phyloP scores from a whole-genome alignment of 306 rosid species.

The Lithocarpus polystachyus region DNA sequence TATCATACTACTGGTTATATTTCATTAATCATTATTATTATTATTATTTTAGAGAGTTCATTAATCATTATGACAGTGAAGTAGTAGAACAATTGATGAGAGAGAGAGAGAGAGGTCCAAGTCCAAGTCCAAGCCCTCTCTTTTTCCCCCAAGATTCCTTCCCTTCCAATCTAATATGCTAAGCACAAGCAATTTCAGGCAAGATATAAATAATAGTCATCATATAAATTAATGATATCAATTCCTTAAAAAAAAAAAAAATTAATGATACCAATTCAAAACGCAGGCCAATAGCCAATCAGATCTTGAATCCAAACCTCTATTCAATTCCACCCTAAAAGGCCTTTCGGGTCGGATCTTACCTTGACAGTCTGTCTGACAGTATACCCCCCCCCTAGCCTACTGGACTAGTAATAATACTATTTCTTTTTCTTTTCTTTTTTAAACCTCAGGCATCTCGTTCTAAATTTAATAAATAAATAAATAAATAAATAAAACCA shows the following conservation, averaged over 20 bases:
- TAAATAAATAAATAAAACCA: neutral
- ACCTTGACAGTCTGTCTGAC: neutral
- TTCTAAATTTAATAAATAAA: neutral
- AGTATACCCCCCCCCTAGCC: neutral
- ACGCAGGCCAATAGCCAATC: neutral
- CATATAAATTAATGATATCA: neutral
- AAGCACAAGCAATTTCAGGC: too few species aligned
- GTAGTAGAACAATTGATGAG: too few species aligned
- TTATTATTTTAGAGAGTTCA: too few species aligned
- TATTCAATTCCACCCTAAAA: neutral
- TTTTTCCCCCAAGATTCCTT: too few species aligned
- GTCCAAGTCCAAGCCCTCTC: too few species aligned
- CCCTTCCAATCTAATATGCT: too few species aligned
- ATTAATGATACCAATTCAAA: neutral
- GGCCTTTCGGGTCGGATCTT: neutral
- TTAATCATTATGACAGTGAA: too few species aligned
- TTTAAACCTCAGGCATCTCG: neutral
- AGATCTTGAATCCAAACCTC: neutral
- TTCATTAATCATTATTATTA: too few species aligned
- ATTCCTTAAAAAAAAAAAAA: accelerated
- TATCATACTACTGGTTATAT: too few species aligned
- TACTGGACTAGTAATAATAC: neutral
- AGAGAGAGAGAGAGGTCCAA: too few species aligned
- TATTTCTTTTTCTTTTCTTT: too few species aligned
- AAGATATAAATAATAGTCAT: too few species aligned